Conservation (phyloP, 2,329 filamentous ascomycete genomes). For the Madurella mycetomatis region DNA sequence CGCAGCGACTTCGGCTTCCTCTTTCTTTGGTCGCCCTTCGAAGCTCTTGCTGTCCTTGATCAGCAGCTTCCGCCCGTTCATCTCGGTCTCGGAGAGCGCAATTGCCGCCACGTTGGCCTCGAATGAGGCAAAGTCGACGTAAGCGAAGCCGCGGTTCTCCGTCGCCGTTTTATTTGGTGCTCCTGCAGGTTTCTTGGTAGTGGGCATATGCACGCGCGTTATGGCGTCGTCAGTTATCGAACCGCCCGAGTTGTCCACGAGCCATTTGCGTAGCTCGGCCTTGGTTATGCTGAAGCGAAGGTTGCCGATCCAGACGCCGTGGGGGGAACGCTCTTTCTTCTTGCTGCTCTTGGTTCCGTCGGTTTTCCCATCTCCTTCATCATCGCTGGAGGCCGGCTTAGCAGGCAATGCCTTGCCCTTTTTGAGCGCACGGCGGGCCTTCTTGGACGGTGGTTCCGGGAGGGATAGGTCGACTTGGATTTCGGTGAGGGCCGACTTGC, state of each 20-base stretch:
- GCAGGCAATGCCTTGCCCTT: constrained; percentile 63
- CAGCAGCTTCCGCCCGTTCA: constrained; percentile 72
- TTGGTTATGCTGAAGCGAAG: constrained; percentile 77
- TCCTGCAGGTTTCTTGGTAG: constrained; percentile 41
- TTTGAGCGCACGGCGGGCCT: constrained; percentile 82
- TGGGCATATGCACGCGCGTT: constrained; percentile 78
- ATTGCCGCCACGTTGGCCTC: constrained; percentile 72
- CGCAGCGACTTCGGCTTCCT: constrained; percentile 32
- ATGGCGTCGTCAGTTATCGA: constrained; percentile 65
- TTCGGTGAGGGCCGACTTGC: constrained; percentile 65
- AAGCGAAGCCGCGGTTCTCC: constrained; percentile 91
- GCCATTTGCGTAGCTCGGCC: constrained; percentile 70
- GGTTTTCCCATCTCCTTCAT: constrained; percentile 35
- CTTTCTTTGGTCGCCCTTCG: constrained; percentile 78
- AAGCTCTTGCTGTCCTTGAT: constrained; percentile 93
- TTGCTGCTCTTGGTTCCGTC: constrained; percentile 33
- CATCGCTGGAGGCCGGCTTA: constrained; percentile 40
- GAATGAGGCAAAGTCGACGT: constrained; percentile 80
- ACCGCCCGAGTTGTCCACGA: constrained; percentile 67
- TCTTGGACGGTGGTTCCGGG: constrained; percentile 95
- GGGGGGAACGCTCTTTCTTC: constrained; percentile 62
- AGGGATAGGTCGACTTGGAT: constrained; percentile 85
- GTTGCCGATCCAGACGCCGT: constrained; percentile 95
- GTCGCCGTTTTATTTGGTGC: constrained; percentile 39
- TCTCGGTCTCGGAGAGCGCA: constrained; percentile 76